Base-by-base conservation (phyloP, 306 rosid genomes). In the Inga leiocalycina region DNA sequence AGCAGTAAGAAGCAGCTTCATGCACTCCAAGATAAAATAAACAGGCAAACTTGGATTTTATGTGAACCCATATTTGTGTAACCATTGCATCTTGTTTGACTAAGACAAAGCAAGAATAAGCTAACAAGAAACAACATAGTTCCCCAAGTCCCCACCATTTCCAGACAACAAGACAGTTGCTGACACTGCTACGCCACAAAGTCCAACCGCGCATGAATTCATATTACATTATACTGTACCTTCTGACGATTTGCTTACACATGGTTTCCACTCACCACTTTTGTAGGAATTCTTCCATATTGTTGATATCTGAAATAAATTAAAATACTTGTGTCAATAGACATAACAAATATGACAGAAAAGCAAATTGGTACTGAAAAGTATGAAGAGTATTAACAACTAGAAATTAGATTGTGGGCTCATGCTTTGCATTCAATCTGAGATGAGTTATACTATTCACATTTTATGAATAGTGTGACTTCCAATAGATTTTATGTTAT, bases 251-350 rank as follows among this genome's bases (percentile, higher is more conserved):
- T 71, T 89, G 82, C 76, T 79, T 44, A 88, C 85, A 77, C 95
- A 94, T 27, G 97, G 92, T 81, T 87, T 92, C 97, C 97, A 92
- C 74, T 85, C 90, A 24, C 79, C 88, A 75, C 94, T 86, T 90
- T 78, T 88, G 86, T 87, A 74, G 62, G 83, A 79, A 74, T 76
- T 89, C 87, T 79, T 92, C 98, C 98, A 94, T 80, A 94, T 86
- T 65, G 94, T 90, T 81, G 91, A 90, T 76, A 93, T 89, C 98
- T 93, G 85, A 87, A 81, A 75, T 35, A 73, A 84, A 77, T 57
- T 44, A 34, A 46, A 75, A 44, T 65, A 71, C 68, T 37, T 43
- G 69, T 7, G 77, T 89, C 80, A 93, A 80, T 59, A 57, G 62
- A 75, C 71, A 72, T 37, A n/a, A 30, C 62, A 48, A 22, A 79